Percentiles rank a stretch among this genome's conserved stretches.
These are phyloP conservation scores for Backusella australiensis DNA, from an alignment of 192 early-diverging fungal species.

Conservation along the genomic window DNA sequence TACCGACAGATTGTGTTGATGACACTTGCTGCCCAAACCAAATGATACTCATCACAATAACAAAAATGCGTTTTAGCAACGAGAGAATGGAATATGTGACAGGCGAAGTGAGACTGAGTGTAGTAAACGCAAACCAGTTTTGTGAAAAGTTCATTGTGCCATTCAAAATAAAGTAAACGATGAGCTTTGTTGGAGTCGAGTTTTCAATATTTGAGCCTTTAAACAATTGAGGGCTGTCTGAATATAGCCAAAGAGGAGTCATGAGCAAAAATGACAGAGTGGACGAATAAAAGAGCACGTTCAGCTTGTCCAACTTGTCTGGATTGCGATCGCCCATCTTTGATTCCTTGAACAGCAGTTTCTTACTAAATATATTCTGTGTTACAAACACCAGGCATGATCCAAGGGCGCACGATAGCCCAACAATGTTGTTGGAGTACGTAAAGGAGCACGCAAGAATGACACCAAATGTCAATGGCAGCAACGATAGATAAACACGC, in stretches of 20 bases:
- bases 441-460: constrained; percentile 83
- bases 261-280: constrained; percentile 71
- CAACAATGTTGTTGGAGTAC: constrained; percentile 66
- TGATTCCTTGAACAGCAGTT: constrained; percentile 58
- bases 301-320: constrained; percentile 85
- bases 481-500: constrained; percentile 73
- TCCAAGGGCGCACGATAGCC: constrained; percentile 70
- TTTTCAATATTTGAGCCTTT: constrained; percentile 16
- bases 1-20: constrained; percentile 68
- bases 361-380: constrained; percentile 88
- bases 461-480: constrained; percentile 84
- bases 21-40: constrained; percentile 82
- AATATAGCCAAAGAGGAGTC: constrained; percentile 78
- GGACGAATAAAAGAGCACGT: constrained; percentile 83
- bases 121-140: constrained; percentile 75
- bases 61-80: constrained; percentile 85
- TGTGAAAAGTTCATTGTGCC: constrained; percentile 83
- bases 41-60: constrained; percentile 79
- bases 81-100: constrained; percentile 87
- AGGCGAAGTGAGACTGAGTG: constrained; percentile 72
- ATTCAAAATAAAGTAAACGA: constrained; percentile 68
- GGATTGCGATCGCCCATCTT: constrained; percentile 37
- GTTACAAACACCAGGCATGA: constrained; percentile 82
- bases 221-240: constrained; percentile 56
- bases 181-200: constrained; percentile 30